Conservation (phyloP, 2,329 filamentous ascomycete genomes). For the Dactylellina leptospora region DNA sequence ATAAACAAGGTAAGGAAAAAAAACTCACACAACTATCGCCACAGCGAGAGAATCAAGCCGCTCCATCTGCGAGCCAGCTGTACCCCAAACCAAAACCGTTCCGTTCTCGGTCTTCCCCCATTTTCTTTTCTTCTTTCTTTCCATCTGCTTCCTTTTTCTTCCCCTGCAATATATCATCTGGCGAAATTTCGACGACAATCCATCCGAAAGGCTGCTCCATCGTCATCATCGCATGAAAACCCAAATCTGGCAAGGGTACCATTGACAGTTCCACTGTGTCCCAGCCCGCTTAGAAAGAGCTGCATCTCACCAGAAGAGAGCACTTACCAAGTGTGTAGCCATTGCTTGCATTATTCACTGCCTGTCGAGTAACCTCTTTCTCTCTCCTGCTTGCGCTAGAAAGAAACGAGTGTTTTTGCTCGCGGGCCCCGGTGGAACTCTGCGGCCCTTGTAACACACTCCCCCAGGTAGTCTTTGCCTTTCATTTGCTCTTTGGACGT, state of each 20-base stretch:
- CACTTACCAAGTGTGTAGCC: conserved; percentile 18
- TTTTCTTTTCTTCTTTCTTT: conserved; percentile 8
- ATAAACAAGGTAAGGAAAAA: conserved; percentile 39
- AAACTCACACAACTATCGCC: conserved; percentile 12
- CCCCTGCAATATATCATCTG: conserved; percentile 31
- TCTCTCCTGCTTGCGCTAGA: conserved; percentile 10
- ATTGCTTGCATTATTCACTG: conserved; percentile 51
- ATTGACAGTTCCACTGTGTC: conserved; percentile 40
- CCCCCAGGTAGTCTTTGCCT: no score
- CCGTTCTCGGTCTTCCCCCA: conserved; percentile 39
- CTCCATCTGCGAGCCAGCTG: conserved; percentile 48
- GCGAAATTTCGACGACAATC: conserved; percentile 31
- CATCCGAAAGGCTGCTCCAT: conserved; percentile 46
- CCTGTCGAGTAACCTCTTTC: conserved; percentile 51
- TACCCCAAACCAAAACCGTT: conserved; percentile 37
- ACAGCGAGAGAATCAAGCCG: not conserved
- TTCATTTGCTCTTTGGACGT: conserved; percentile 9
- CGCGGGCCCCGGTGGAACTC: conserved; percentile 36
- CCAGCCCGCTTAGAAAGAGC: conserved; percentile 35
- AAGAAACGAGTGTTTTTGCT: conserved; percentile 39
- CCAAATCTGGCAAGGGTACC: conserved; percentile 45
- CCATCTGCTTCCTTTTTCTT: conserved; percentile 7
- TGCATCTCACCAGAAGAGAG: conserved; percentile 24
- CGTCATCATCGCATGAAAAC: conserved; percentile 48
- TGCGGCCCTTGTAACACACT: conserved; percentile 48